Conservation (phyloP, 441 rosid genomes). For the Populus hybrid region DNA sequence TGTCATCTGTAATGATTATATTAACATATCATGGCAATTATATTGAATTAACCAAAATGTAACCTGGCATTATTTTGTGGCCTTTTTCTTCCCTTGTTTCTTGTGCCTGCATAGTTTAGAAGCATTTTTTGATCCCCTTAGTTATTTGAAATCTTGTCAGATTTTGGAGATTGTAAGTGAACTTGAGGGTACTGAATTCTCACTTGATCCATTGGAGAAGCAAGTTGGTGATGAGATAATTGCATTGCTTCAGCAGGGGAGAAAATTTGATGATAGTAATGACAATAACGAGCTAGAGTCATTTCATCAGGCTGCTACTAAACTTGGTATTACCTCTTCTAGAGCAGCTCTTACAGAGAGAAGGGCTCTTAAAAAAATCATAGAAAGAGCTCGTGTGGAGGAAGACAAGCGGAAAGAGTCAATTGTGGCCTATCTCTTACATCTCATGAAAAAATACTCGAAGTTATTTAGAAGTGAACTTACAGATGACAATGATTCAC, state of each 20-base stretch:
- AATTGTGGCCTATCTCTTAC: conserved; percentile 88
- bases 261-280: conserved; percentile 54
- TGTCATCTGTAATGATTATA: neutral
- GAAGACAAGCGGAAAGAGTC: conserved; percentile 97
- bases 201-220: conserved; percentile 74
- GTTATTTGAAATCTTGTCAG: conserved; percentile 38
- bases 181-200: conserved; percentile 58
- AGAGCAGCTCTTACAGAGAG: conserved; percentile 90
- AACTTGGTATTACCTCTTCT: conserved; percentile 80
- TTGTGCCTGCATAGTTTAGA: conserved; percentile 5
- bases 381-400: conserved; percentile 89
- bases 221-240: conserved; percentile 94
- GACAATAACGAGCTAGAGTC: conserved; percentile 83
- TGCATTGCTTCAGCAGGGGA: conserved; percentile 83
- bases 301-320: conserved; percentile 86
- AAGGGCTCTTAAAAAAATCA: conserved; percentile 87
- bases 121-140: conserved; percentile 16
- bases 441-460: conserved; percentile 92
- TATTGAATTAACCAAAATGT: neutral
- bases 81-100: neutral
- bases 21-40: neutral
- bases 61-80: neutral
- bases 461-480: conserved; percentile 88
- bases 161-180: conserved; percentile 78
- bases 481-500: conserved; percentile 87